phyloP scores from a whole-genome alignment of 2,329 filamentous ascomycete genomes.

The Aspergillus hiratsukae region DNA sequence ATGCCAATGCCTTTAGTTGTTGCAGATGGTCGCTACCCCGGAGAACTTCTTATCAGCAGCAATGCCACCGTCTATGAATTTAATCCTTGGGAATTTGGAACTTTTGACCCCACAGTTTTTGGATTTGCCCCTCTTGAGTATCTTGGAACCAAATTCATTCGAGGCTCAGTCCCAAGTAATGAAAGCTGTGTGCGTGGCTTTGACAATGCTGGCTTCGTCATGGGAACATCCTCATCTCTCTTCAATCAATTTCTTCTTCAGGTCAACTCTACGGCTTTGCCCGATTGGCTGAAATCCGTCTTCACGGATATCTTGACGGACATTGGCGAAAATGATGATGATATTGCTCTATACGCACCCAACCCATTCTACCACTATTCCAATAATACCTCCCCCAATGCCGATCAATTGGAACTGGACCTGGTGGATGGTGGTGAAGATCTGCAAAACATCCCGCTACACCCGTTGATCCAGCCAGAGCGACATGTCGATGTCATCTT shows the following conservation, averaged over 20 bases:
- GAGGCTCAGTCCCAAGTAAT: constrained; percentile 52
- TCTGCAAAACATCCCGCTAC: constrained; percentile 69
- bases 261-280: constrained; percentile 52
- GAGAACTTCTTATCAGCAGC: constrained; percentile 55
- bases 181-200: constrained; percentile 69
- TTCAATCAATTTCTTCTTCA: constrained; percentile 75
- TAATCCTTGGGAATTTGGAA: constrained; percentile 72
- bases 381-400: constrained; percentile 54
- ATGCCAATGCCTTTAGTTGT: constrained; percentile 69
- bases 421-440: constrained; percentile 74
- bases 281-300: constrained; percentile 48
- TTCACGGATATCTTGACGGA: constrained; percentile 49
- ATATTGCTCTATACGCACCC: constrained; percentile 67
- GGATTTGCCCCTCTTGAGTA: constrained; percentile 67
- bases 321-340: constrained; percentile 57
- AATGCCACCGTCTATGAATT: constrained; percentile 73
- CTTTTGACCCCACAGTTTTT: constrained; percentile 65
- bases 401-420: constrained; percentile 52
- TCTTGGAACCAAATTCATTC: constrained; percentile 65
- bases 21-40: constrained; percentile 60
- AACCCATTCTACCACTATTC: constrained; percentile 70
- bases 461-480: constrained; percentile 66
- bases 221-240: constrained; percentile 77
- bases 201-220: constrained; percentile 74
- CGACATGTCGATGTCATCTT: constrained; percentile 73